Percentiles rank a stretch among this genome's conserved stretches.
These are phyloP conservation scores for Turritis glabra DNA, from an alignment of 345 rosid species.

Conservation along the genomic window DNA sequence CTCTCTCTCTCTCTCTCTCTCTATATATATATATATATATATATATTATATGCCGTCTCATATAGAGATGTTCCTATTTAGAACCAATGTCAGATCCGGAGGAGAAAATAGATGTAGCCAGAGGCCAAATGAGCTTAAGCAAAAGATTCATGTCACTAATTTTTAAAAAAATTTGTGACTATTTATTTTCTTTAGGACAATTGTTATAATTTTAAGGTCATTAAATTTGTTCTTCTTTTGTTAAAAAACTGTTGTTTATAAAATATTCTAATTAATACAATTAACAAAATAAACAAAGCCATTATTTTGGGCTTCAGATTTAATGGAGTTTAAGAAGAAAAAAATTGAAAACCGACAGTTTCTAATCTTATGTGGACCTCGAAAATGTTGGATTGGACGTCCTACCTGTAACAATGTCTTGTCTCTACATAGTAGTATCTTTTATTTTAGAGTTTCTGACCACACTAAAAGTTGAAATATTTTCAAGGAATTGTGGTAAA, in stretches of 20 bases:
- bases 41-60: too few relatives aligned
- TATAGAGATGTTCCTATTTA: background rate
- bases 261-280: background rate
- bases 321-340: background rate
- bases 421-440: background rate
- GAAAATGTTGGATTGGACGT: background rate
- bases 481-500: background rate
- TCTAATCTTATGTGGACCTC: background rate
- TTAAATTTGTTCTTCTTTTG: background rate
- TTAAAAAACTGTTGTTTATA: background rate
- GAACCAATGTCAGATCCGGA: background rate
- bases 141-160: background rate
- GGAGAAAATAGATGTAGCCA: too few relatives aligned
- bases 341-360: background rate
- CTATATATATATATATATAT: background rate
- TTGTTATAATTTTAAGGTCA: background rate
- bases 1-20: constrained; percentile 4
- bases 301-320: background rate
- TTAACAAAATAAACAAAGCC: background rate
- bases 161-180: background rate
- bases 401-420: too few relatives aligned
- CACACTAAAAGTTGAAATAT: background rate
- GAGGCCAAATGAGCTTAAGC: background rate
- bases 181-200: background rate
- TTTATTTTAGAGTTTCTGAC: background rate